Evolutionary conservation across 352 stramenopile genomes (phyloP), one percentile per base, ranked within the genome.

Genomic region (Phytophthora cryptogea): DNA sequence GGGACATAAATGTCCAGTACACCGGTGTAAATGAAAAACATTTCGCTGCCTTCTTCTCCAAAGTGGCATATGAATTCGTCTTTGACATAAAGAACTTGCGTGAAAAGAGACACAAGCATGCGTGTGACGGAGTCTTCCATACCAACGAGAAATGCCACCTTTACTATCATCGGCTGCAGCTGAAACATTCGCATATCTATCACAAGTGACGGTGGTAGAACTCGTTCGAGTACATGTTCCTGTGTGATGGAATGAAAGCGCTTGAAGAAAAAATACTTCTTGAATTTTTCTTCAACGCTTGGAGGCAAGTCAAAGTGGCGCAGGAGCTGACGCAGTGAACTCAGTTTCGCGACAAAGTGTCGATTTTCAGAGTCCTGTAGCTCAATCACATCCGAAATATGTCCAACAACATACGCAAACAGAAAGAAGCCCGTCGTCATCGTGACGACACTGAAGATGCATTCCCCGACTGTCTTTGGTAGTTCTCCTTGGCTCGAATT

Each of bases 1-100:
- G 73, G 73, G 13, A 88, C 63, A 30, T 77, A 80, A n/a, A 88
- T 84, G 20, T 83, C 78, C 0, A 88, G 50, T 11, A 74, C 64
- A 8, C 76, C 78, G 0, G 76, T 82, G 55, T 83, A 88, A 20
- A 88, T 78, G 58, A 88, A 86, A 44, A 80, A 88, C 78, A 88
- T 88, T 30, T 88, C 78, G 26, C 74, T 79, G 13, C 78, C 78
- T 41, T 85, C 66, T 35, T 88, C 78, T 7, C 74, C 63, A 32
- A 80, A 83, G 13, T 71, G 69, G 43, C 78, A 86, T 4, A 86
- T 67, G 43, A 78, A 83, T 56, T 88, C 72, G 39, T 86, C 74
- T 27, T 82, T 78, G 13, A 83, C 71, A 16, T 70, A 79, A 26
- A 88, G 45, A 4, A 79, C 73, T 63, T 88, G 78, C 5, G 69